A percentile compares a stretch with the other conserved stretches of the same genome.
These are phyloP conservation scores for Thozetella sp. DNA, from an alignment of 495 filamentous ascomycete genomes.

Conservation along the genomic window DNA sequence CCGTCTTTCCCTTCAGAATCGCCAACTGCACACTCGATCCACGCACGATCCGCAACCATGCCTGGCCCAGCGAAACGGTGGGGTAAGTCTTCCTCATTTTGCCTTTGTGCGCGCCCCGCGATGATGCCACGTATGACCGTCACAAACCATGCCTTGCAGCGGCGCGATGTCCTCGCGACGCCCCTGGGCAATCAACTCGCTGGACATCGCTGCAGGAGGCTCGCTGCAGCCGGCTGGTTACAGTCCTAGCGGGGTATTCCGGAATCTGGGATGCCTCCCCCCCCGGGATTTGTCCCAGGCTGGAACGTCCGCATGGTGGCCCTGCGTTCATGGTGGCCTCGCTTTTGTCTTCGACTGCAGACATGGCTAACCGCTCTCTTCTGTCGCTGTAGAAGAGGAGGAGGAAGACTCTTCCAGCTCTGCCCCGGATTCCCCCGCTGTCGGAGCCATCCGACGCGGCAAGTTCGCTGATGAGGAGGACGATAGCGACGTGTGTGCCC, in stretches of 20 bases:
- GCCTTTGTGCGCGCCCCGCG: conserved; percentile 13
- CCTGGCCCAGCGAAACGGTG: conserved; percentile 28
- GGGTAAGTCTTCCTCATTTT: conserved; percentile 27
- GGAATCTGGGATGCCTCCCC: too few species aligned
- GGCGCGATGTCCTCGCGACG: too few species aligned
- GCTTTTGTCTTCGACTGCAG: conserved; percentile 10
- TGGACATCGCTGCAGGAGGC: neutral
- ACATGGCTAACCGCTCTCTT: conserved; percentile 34
- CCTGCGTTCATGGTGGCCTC: neutral
- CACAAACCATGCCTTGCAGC: neutral
- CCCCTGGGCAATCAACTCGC: neutral
- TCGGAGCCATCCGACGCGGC: conserved; percentile 46
- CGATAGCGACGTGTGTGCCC: conserved; percentile 72
- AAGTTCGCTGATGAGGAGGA: conserved; percentile 96
- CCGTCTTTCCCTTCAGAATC: too few species aligned
- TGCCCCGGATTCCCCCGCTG: conserved; percentile 60
- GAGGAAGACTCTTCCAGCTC: conserved; percentile 70
- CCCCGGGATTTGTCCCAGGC: neutral
- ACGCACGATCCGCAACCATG: conserved; percentile 17
- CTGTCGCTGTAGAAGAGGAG: conserved; percentile 46
- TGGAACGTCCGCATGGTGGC: neutral
- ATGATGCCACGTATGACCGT: neutral
- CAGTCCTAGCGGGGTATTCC: neutral
- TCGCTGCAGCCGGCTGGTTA: neutral
- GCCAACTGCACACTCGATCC: neutral